A percentile compares a stretch with the other conserved stretches of the same genome.
Conservation (phyloP, 305 asterid species). For the Fraxinus platypoda region DNA sequence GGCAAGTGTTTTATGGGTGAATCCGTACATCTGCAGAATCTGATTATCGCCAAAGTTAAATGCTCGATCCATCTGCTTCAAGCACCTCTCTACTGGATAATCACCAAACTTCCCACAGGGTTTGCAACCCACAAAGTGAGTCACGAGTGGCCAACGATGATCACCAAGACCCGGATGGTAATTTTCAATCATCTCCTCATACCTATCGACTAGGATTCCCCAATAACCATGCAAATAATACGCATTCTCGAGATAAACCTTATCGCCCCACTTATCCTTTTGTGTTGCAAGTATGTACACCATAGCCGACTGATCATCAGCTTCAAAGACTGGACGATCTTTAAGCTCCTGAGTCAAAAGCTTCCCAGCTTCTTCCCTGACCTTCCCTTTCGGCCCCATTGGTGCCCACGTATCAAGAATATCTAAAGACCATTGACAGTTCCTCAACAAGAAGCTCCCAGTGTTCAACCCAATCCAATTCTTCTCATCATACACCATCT, state of each 20-base stretch:
- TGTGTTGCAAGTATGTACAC: background rate
- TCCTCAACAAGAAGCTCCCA: background rate
- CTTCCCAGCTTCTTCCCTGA: constrained; percentile 5
- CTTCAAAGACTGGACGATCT: background rate
- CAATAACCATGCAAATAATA: constrained; percentile 4
- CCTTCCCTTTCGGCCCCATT: constrained; percentile 5
- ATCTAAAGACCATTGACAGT: constrained; percentile 13
- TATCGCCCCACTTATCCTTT: constrained; percentile 2
- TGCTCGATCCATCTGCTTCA: constrained; percentile 9
- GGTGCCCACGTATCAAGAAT: constrained; percentile 9
- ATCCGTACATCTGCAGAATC: constrained; percentile 1
- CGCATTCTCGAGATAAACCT: background rate
- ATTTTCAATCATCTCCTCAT: constrained; percentile 1
- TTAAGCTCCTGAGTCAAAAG: background rate
- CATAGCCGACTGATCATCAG: background rate
- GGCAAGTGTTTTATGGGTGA: constrained; percentile 5
- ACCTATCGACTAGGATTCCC: constrained; percentile 4
- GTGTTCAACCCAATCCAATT: background rate
- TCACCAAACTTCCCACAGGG: background rate
- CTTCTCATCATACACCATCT: background rate
- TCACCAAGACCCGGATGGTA: background rate
- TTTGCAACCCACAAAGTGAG: constrained; percentile 15
- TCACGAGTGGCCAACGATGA: constrained; percentile 3
- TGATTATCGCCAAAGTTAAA: constrained; percentile 14
- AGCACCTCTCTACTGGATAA: constrained; percentile 12